These are phyloP conservation scores for Hypoxylon sp. DNA, from an alignment of 2,329 filamentous ascomycete species.

Conservation along the genomic window DNA sequence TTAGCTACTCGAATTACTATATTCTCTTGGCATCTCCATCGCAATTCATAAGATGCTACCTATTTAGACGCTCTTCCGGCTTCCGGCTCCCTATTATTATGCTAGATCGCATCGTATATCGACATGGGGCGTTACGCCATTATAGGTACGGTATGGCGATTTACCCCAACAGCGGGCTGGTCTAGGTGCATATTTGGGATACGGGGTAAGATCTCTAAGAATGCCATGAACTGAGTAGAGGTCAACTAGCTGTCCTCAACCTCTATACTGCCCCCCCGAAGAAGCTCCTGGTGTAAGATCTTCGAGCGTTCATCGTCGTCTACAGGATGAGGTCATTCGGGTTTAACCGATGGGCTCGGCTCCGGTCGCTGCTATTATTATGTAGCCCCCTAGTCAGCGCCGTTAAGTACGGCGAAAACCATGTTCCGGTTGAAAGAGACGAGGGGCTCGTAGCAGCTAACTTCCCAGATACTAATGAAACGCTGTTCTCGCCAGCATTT, in stretches of 20 bases:
- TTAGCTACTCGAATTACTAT: conserved; percentile 32
- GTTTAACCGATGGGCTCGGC: neutral
- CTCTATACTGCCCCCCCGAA: neutral
- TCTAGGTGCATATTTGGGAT: neutral
- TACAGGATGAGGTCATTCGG: conserved; percentile 3
- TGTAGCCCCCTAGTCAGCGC: conserved; percentile 26
- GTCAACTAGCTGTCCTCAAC: neutral
- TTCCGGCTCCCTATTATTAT: neutral
- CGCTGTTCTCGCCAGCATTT: conserved; percentile 53
- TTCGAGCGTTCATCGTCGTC: neutral
- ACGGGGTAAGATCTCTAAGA: neutral
- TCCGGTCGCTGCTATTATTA: conserved; percentile 11
- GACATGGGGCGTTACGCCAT: conserved; percentile 22
- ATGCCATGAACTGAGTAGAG: neutral
- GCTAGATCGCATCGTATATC: neutral
- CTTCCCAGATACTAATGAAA: conserved; percentile 52
- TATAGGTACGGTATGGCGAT: conserved; percentile 17
- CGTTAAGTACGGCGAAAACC: conserved; percentile 51
- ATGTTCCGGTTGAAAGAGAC: conserved; percentile 48
- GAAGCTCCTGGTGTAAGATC: neutral
- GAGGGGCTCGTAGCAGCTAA: conserved; percentile 51
- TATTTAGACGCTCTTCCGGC: neutral
- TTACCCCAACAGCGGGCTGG: neutral
- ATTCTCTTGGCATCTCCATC: conserved; percentile 24
- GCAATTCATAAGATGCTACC: conserved; percentile 4